These are phyloP conservation scores for Pterulicium gracile DNA, from an alignment of 1,284 basidiomycete species.

Conservation along the genomic window DNA sequence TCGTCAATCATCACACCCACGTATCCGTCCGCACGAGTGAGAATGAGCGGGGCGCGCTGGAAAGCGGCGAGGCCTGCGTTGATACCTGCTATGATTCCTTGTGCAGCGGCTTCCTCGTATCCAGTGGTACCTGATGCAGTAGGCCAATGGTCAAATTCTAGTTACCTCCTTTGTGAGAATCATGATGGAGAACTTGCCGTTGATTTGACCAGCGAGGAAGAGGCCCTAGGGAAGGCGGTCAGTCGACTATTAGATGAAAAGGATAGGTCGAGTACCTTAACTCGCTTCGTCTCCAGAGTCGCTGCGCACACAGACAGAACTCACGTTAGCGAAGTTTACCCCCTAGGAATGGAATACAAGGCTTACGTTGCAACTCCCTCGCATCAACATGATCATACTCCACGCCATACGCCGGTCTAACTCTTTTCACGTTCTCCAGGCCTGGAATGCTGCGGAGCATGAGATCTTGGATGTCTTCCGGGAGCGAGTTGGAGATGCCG, in stretches of 20 bases:
- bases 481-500: constrained; percentile 79
- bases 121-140: constrained; percentile 62
- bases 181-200: constrained; percentile 31
- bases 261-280: constrained; percentile 31
- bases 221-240: constrained; percentile 40
- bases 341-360: constrained; percentile 2
- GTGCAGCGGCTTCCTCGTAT: constrained; percentile 87
- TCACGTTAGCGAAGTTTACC: constrained; percentile 2
- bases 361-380: constrained; percentile 61
- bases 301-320: constrained; percentile 26
- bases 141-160: constrained; percentile 4
- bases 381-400: constrained; percentile 92
- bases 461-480: constrained; percentile 70
- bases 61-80: constrained; percentile 73
- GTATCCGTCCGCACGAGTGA: constrained; percentile 78
- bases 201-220: constrained; percentile 84
- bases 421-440: constrained; percentile 73
- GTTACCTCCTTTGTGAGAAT: neutral
- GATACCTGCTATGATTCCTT: constrained; percentile 76
- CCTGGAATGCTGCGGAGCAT: constrained; percentile 80
- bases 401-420: constrained; percentile 82
- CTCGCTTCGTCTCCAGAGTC: constrained; percentile 78
- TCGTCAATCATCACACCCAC: constrained; percentile 89
- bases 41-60: constrained; percentile 40
- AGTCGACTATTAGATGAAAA: neutral